Evolutionary conservation across 1,284 basidiomycete genomes (phyloP).

Genomic region (Ceratobasidium sp.): DNA sequence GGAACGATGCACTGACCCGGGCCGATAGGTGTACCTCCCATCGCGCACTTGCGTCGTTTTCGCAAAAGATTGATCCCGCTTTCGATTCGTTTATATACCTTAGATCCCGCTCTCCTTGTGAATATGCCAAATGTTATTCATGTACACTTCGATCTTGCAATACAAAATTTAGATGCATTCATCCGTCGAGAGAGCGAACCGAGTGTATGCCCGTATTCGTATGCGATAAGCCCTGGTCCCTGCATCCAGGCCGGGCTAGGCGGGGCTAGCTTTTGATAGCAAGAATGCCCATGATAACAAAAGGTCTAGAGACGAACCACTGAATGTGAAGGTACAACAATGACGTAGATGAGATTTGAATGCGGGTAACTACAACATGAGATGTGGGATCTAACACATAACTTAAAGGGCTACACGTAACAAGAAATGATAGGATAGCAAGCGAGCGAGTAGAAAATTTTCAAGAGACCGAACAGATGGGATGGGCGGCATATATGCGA

Average conservation of each 20-base stretch:
- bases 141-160: constrained; percentile 16
- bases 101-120: background rate
- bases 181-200: background rate
- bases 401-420: constrained; percentile 35
- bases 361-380: constrained; percentile 33
- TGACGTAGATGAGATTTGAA: constrained; percentile 31
- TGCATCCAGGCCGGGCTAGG: background rate
- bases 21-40: constrained; percentile 23
- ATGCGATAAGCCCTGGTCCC: background rate
- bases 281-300: background rate
- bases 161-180: constrained; percentile 2
- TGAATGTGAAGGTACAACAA: constrained; percentile 7
- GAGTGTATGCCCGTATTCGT: background rate
- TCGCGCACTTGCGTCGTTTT: constrained; percentile 32
- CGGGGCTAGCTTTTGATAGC: background rate
- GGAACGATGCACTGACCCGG: constrained; percentile 12
- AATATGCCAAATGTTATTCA: background rate
- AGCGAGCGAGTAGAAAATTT: background rate
- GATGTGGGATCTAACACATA: constrained; percentile 33
- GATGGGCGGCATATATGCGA: background rate
- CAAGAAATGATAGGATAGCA: background rate
- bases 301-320: constrained; percentile 7
- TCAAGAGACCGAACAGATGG: background rate
- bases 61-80: constrained; percentile 16
- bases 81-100: constrained; percentile 9